A percentile compares a stretch with the other conserved stretches of the same genome.
phyloP scores from a whole-genome alignment of 23 red algal species.

The Cyanidiococcus yangmingshanensis region DNA sequence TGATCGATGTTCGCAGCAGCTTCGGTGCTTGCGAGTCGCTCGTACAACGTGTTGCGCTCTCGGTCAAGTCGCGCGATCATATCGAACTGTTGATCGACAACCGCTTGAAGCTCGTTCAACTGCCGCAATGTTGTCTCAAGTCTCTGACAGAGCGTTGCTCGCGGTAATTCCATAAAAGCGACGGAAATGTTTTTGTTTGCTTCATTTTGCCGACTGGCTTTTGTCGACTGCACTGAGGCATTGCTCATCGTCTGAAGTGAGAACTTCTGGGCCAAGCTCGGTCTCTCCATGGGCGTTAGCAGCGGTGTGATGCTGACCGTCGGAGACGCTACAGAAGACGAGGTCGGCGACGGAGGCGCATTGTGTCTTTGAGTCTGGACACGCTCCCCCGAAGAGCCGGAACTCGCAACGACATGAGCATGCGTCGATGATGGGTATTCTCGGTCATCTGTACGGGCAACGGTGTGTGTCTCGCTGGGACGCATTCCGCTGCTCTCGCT shows the following conservation, averaged over 20 bases:
- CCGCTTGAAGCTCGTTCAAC: background rate
- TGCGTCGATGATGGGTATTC: no score
- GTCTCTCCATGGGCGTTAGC: background rate
- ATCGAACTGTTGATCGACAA: slow-evolving; percentile 11
- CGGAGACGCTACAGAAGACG: background rate
- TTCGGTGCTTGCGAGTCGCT: background rate
- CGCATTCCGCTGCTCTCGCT: no score
- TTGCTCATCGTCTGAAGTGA: no score
- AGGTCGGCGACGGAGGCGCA: background rate
- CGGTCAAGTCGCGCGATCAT: background rate
- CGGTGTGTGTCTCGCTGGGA: no score
- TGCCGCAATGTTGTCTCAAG: background rate
- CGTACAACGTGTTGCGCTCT: background rate
- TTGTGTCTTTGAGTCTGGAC: no score
- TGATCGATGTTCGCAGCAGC: background rate
- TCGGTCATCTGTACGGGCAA: no score
- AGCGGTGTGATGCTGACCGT: background rate
- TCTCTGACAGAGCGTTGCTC: background rate
- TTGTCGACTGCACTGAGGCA: no score
- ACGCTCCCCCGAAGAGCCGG: no score
- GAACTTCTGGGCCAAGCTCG: no score
- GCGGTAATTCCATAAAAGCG: background rate
- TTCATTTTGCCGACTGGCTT: no score
- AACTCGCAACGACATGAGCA: no score
- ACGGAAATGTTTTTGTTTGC: no score